These are phyloP conservation scores for Meripilus lineatus DNA, from an alignment of 1,284 basidiomycete genomes.

Conservation along the genomic window DNA sequence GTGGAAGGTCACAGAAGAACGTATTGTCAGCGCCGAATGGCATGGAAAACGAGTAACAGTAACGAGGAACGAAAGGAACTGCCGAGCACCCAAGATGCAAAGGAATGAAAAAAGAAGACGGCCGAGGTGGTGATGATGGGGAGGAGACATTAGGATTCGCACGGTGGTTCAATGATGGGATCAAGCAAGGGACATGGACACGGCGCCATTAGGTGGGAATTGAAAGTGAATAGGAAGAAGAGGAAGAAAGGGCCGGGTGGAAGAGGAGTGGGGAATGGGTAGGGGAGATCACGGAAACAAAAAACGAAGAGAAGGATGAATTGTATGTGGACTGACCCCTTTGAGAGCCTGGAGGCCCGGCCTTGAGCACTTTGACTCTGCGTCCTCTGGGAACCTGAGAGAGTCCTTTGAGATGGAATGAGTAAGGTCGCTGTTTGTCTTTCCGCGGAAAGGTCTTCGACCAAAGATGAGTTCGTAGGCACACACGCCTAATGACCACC, in stretches of 20 bases:
- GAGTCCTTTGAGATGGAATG: conserved; percentile 80
- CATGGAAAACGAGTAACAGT: not conserved
- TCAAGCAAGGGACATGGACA: not conserved
- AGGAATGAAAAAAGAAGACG: no score
- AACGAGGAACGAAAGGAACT: not conserved
- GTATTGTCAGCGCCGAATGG: conserved; percentile 2
- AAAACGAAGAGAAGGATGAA: not conserved
- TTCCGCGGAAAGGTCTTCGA: conserved; percentile 86
- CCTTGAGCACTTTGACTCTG: conserved; percentile 64
- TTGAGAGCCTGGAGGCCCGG: conserved; percentile 63
- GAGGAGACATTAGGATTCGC: not conserved
- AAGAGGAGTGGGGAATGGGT: not conserved
- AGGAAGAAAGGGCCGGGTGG: not conserved
- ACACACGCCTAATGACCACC: conserved; percentile 95
- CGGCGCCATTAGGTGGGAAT: not conserved
- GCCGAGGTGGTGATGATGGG: not conserved
- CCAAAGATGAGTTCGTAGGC: conserved; percentile 91
- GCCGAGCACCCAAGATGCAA: no score
- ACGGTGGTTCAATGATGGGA: not conserved
- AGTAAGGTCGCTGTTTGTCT: conserved; percentile 87
- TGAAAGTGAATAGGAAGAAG: not conserved
- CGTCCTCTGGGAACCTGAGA: conserved; percentile 75
- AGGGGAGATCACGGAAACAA: not conserved
- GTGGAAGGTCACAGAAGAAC: not conserved
- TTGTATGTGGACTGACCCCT: conserved; percentile 44